These are phyloP conservation scores for Iris macrosiphon DNA, from an alignment of 106 monocot genomes.

Conservation along the genomic window DNA sequence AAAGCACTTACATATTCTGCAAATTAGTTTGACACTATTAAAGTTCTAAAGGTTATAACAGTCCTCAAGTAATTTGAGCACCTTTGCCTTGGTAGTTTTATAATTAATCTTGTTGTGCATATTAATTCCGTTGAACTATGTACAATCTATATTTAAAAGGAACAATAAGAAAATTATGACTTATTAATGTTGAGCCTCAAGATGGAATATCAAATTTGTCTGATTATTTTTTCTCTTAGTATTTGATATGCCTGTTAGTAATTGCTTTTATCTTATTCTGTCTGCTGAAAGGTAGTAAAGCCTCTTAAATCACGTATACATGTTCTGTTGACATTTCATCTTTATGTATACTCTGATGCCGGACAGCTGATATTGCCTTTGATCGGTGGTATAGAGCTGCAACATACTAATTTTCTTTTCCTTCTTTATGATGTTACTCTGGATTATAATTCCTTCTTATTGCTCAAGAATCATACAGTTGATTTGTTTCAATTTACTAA, in stretches of 20 bases:
- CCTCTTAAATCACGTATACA: not conserved
- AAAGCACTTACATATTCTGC: too few relatives aligned
- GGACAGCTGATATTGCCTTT: not conserved
- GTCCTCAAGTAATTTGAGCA: not conserved
- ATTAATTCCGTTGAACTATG: not conserved
- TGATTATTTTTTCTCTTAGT: not conserved
- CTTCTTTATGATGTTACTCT: too few relatives aligned
- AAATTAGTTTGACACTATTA: too few relatives aligned
- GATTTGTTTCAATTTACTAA: too few relatives aligned
- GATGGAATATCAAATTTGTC: too few relatives aligned
- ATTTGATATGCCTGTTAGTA: not conserved
- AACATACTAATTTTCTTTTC: not conserved
- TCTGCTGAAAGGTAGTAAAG: not conserved
- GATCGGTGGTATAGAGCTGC: not conserved
- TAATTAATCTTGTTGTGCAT: not conserved
- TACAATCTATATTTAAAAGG: too few relatives aligned
- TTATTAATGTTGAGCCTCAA: too few relatives aligned
- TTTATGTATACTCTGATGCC: too few relatives aligned
- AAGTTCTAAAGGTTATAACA: too few relatives aligned
- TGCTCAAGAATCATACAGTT: too few relatives aligned
- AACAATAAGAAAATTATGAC: too few relatives aligned
- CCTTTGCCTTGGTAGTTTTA: not conserved
- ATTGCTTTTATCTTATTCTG: not conserved
- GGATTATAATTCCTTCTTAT: too few relatives aligned
- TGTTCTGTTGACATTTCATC: not conserved